Evolutionary conservation across 2,329 filamentous ascomycete species (phyloP), one percentile per base, ranked within the genome.

Genomic region (Drechslerella coelobrocha): DNA sequence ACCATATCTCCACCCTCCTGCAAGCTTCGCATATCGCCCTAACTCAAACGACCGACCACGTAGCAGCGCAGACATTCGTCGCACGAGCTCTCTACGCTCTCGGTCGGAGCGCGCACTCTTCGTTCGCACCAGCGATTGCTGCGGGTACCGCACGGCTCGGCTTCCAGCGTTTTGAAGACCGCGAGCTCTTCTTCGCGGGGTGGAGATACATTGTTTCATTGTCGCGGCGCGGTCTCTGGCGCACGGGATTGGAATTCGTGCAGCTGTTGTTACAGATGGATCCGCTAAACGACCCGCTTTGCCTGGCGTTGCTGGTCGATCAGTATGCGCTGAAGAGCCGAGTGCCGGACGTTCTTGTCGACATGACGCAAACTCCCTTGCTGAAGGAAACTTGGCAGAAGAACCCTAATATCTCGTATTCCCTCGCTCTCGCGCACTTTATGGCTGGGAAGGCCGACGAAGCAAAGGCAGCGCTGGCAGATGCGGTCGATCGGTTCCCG

Each of bases 81-180:
- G 93, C 97, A 80, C 86, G 94, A 48, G 92, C 93, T 0, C 84
- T 99, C 4, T 97, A 97, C 80, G 90, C 90, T 0, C 93, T 97
- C 77, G 94, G 93, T n/a, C 86, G 93, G 37, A 90, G 92, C 2
- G 87, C 91, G 0, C 88, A 94, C 68, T 93, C 91, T 7, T 86
- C 89, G 0, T 99, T 97, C 78, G 84, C 88, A 6, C 85, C 86
- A 61, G 88, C 88, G 73, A 79, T 99, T 4, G 85, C 89, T 60
- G 84, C 88, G 76, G 94, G 94, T 31, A 87, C 87, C 74, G 92
- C 91, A 4, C 85, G 91, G 14, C 81, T 99, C 8, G 86, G 93
- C 76, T 97, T 97, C 77, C 80, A 83, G 19, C 83, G 91, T 37
- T 88, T 89, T 0, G 92, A 96, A 78, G 97, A 97, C 78, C 85